Evolutionary conservation across 1,284 basidiomycete genomes (phyloP).

Genomic region (Pascua guehoae): DNA sequence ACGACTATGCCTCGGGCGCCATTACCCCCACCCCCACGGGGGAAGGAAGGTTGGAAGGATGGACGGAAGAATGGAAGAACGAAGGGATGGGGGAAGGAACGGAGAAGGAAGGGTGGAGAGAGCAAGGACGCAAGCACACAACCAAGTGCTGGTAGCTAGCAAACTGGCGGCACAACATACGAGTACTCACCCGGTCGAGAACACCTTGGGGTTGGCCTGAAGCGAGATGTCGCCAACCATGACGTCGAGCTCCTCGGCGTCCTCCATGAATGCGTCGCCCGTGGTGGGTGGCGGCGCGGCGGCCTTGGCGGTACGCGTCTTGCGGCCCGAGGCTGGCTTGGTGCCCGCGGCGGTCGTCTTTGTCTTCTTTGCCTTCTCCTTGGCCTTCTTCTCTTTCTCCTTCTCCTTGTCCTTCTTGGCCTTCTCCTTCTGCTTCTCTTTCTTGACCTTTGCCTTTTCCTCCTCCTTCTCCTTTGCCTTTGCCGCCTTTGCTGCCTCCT

Average conservation of each 20-base stretch:
- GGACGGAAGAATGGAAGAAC: no score
- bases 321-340: neutral
- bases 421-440: neutral
- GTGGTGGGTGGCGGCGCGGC: neutral
- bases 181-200: constrained; percentile 17
- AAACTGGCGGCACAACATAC: neutral
- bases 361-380: constrained; percentile 1
- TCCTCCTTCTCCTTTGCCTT: constrained; percentile 1
- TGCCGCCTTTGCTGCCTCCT: neutral
- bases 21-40: no score
- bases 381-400: neutral
- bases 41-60: no score
- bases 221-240: constrained; percentile 8
- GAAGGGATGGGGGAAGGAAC: no score
- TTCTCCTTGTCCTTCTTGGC: neutral
- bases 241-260: constrained; percentile 3
- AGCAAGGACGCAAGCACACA: no score
- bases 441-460: neutral
- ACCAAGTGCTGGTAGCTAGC: no score
- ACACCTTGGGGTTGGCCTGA: constrained; percentile 7
- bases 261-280: neutral
- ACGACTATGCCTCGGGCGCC: constrained; percentile 25
- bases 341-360: neutral
- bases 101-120: no score
- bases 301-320: no score